Evolutionary conservation across 2,329 filamentous ascomycete genomes (phyloP), one percentile per base, ranked within the genome.

Genomic region (Cordyceps pruinosa): DNA sequence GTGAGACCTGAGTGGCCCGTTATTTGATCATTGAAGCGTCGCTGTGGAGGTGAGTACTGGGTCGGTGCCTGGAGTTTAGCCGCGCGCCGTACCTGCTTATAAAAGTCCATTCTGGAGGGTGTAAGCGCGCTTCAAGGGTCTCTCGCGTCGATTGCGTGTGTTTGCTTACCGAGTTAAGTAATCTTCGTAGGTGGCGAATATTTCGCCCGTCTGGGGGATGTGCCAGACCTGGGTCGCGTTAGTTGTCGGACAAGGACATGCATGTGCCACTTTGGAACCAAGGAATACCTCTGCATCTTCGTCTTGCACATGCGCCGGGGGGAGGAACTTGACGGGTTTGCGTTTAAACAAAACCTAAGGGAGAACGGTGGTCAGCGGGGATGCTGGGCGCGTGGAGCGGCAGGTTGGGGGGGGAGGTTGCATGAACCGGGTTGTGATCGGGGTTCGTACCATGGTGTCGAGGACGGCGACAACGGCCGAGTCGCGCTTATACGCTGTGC

Each of bases 1-100:
- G 85, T 93, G 63, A 97, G 78, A 54, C 88, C 88, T 30, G 91
- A 95, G 70, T 96, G 93, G 55, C 94, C 94, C 13, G 91, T 96
- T 63, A 97, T 95, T 69, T 96, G 89, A 72, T 95, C 96, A 60
- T 95, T 96, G 72, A 97, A 99, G 56, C 88, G 85, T 68, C 86
- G 89, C 86, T 93, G 65, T 44, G 49, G 50, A 64, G 59, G 53
- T 54, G 47, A 45, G 48, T 42, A 44, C 9, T n/a, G 17, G n/a
- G 39, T n/a, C 7, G 30, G 19, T 13, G 13, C 21, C 23, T 21
- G 2, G 25, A 12, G 39, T n/a, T 30, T 67, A 70, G 64, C 68
- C 59, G 48, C 25, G 34, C 41, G 41, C 35, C 80, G 66, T 77
- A 89, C 89, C 83, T 95, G 90, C 65, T 88, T 91, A 70, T 96